These are phyloP conservation scores for Barnettozyma siamensis DNA, from an alignment of 805 yeast species.

Conservation along the genomic window DNA sequence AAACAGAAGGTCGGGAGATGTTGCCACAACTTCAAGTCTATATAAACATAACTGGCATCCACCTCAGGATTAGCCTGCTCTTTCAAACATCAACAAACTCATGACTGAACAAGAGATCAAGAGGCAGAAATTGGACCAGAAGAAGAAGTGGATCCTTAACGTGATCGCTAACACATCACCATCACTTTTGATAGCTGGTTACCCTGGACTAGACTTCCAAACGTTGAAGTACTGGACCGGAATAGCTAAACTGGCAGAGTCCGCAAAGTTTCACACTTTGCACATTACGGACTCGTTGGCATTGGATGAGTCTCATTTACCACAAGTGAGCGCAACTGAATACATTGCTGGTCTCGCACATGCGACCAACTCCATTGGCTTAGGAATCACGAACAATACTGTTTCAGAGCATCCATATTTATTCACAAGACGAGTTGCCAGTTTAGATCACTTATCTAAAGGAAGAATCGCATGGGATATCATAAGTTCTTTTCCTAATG, in stretches of 20 bases:
- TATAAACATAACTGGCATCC: too few species aligned
- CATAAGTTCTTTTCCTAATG: constrained; percentile 32
- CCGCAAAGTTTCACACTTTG: constrained; percentile 31
- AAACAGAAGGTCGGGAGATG: too few species aligned
- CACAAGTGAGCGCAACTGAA: constrained; percentile 34
- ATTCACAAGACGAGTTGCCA: constrained; percentile 33
- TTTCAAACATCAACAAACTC: too few species aligned
- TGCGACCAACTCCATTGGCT: constrained; percentile 31
- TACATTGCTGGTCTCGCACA: constrained; percentile 36
- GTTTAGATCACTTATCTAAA: constrained; percentile 35
- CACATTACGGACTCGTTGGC: constrained; percentile 37
- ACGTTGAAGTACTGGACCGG: constrained; percentile 33
- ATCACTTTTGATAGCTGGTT: constrained; percentile 3
- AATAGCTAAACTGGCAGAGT: constrained; percentile 30
- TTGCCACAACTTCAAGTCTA: too few species aligned
- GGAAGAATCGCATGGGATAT: constrained; percentile 41
- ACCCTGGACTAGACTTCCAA: constrained; percentile 20
- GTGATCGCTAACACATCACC: constrained; percentile 5
- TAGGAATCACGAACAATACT: constrained; percentile 36
- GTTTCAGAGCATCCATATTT: constrained; percentile 35
- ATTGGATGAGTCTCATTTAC: constrained; percentile 29
- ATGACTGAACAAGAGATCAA: not conserved
- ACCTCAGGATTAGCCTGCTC: too few species aligned
- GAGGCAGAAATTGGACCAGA: not conserved
- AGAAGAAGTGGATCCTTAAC: constrained; percentile 5